Evolutionary conservation across 2,329 filamentous ascomycete genomes (phyloP).

Genomic region (Boeremia exigua): DNA sequence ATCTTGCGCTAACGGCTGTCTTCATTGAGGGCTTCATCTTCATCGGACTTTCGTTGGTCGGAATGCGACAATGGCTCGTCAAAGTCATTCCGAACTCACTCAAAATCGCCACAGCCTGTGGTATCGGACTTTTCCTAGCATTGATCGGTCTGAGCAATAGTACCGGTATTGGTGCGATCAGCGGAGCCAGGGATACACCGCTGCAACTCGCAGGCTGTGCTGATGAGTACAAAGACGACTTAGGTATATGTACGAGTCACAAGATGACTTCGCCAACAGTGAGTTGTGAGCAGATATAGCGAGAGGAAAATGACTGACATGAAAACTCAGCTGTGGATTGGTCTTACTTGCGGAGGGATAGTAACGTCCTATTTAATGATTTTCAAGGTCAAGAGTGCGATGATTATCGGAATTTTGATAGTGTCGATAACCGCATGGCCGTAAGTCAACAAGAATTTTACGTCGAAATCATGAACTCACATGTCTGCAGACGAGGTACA

Average conservation of each 20-base stretch:
- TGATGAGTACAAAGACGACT: slow-evolving; percentile 54
- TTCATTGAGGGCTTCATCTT: slow-evolving; percentile 90
- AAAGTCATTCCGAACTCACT: slow-evolving; percentile 81
- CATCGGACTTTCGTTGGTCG: slow-evolving; percentile 76
- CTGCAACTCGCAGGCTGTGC: slow-evolving; percentile 78
- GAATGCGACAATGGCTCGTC: slow-evolving; percentile 87
- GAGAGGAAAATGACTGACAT: slow-evolving; percentile 14
- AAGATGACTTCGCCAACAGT: slow-evolving; percentile 81
- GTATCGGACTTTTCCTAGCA: slow-evolving; percentile 82
- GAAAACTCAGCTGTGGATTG: slow-evolving; percentile 73
- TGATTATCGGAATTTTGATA: slow-evolving; percentile 80
- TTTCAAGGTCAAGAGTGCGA: slow-evolving; percentile 84
- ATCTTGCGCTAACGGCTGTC: slow-evolving; percentile 80
- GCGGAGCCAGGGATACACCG: slow-evolving; percentile 68
- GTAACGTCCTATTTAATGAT: slow-evolving; percentile 81
- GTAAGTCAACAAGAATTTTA: slow-evolving; percentile 26
- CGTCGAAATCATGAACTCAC: slow-evolving; percentile 22
- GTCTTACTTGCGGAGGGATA: slow-evolving; percentile 83
- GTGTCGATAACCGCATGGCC: slow-evolving; percentile 91
- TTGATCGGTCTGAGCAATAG: slow-evolving; percentile 77
- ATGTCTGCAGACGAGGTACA: slow-evolving; percentile 61
- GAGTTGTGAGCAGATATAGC: slow-evolving; percentile 18
- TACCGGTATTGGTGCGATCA: slow-evolving; percentile 80
- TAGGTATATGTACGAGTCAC: slow-evolving; percentile 67
- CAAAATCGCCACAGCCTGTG: slow-evolving; percentile 84